phyloP scores from a whole-genome alignment of 192 early-diverging fungal genomes.

The Coemansia sp. region DNA sequence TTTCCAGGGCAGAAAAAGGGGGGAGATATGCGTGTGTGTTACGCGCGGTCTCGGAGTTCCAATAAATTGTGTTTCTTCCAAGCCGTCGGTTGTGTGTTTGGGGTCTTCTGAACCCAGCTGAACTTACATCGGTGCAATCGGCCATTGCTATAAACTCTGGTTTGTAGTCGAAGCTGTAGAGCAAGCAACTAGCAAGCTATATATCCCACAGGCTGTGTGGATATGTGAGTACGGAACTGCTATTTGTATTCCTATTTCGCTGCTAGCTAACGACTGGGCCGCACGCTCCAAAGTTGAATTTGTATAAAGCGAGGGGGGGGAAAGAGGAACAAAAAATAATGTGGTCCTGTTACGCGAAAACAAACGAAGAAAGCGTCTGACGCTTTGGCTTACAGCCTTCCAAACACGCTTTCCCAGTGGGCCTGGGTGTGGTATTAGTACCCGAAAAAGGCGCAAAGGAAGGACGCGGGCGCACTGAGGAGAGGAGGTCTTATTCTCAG shows the following conservation, averaged over 20 bases:
- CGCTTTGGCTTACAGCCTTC: too few relatives aligned
- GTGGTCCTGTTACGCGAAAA: too few relatives aligned
- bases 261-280: background rate
- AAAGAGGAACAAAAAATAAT: too few relatives aligned
- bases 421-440: too few relatives aligned
- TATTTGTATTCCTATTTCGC: background rate
- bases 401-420: too few relatives aligned
- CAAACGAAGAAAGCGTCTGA: too few relatives aligned
- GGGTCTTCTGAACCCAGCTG: background rate
- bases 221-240: background rate
- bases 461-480: too few relatives aligned
- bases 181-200: background rate
- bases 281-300: background rate
- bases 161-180: background rate
- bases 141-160: conserved; percentile 17
- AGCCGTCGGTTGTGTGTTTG: background rate
- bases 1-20: background rate
- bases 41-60: conserved; percentile 1
- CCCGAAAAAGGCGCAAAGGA: too few relatives aligned
- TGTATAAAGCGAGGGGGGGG: too few relatives aligned
- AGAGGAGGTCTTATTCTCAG: background rate
- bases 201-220: background rate
- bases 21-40: background rate
- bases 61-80: background rate
- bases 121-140: conserved; percentile 37